Evolutionary conservation across 148 eudicot species (phyloP), one percentile per base, ranked within the genome.

Genomic region (Chenopodium quinoa): DNA sequence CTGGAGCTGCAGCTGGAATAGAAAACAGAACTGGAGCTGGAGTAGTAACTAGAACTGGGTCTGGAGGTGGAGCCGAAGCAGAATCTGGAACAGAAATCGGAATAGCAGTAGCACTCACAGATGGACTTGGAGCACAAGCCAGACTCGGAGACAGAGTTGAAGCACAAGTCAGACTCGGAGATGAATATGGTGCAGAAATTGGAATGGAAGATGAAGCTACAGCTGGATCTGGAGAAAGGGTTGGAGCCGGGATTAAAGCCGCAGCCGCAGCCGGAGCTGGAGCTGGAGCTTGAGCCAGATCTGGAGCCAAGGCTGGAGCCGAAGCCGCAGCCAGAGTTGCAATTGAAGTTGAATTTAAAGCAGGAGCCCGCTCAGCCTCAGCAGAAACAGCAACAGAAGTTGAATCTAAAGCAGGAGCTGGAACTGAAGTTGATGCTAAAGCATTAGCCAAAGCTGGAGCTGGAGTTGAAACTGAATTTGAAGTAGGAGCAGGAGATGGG

Each of bases 1-100:
- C 79, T 67, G 79, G 79, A 50, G 63, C 75, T 62, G 52, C 46
- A 60, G 10, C 78, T 3, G 52, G 27, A 31, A 32, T 58, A 8
- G 46, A 40, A 40, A 40, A 40, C 44, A 40, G 8, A 5, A 40
- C 44, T 40, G 44, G 44, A 44, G 29, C 11, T 44, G 75, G 25
- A 23, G 60, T 12, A 47, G 58, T 14, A n/a, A 23, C 22, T 19
- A 44, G 16, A 72, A 16, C n/a, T n/a, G 32, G 17, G 13, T 58
- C 1, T 9, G 20, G 58, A 23, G 58, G 3, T 23, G 56, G 60
- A 23, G 58, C 58, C 32, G 48, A n/a, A 2, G 25, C 4, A 12
- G 76, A 2, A 32, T 23, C 17, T 31, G 58, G 7, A 40, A 4
- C 44, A 40, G 44, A 40, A 40, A 40, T 40, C 7, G 1, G 44